These are phyloP conservation scores for Syzygium aqueum DNA, from an alignment of 345 rosid genomes.

Conservation along the genomic window DNA sequence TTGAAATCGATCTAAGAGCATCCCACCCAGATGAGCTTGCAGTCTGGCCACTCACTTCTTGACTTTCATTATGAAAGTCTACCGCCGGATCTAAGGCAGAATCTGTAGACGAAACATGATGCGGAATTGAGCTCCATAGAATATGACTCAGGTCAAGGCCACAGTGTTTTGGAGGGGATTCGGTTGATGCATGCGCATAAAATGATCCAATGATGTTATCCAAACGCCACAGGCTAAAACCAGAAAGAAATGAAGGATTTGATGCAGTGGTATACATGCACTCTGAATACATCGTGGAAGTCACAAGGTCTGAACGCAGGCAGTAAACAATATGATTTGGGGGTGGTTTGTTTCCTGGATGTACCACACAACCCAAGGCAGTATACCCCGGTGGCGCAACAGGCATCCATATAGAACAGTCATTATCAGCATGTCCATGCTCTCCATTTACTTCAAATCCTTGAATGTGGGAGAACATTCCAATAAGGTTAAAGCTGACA, in stretches of 20 bases:
- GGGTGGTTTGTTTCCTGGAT: slow-evolving; percentile 74
- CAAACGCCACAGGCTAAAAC: slow-evolving; percentile 91
- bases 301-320: slow-evolving; percentile 88
- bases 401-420: slow-evolving; percentile 96
- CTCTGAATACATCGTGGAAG: slow-evolving; percentile 77
- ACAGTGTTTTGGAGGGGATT: slow-evolving; percentile 42
- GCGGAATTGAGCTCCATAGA: slow-evolving; percentile 59
- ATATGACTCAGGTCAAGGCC: slow-evolving; percentile 64
- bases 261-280: slow-evolving; percentile 56
- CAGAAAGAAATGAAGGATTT: slow-evolving; percentile 40
- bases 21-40: slow-evolving; percentile 84
- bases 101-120: slow-evolving; percentile 31
- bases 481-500: slow-evolving; percentile 59
- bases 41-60: slow-evolving; percentile 31
- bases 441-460: slow-evolving; percentile 30
- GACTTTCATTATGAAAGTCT: slow-evolving; percentile 23
- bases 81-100: slow-evolving; percentile 20
- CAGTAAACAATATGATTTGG: slow-evolving; percentile 80
- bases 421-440: slow-evolving; percentile 20
- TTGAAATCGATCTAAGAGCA: slow-evolving; percentile 61
- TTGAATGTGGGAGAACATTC: slow-evolving; percentile 51
- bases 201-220: slow-evolving; percentile 92
- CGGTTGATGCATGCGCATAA: slow-evolving; percentile 66
- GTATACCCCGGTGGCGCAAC: slow-evolving; percentile 86
- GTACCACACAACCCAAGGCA: slow-evolving; percentile 85